Base-by-base conservation (phyloP, 768 basidiomycete genomes). In the Filobasidium floriforme region DNA sequence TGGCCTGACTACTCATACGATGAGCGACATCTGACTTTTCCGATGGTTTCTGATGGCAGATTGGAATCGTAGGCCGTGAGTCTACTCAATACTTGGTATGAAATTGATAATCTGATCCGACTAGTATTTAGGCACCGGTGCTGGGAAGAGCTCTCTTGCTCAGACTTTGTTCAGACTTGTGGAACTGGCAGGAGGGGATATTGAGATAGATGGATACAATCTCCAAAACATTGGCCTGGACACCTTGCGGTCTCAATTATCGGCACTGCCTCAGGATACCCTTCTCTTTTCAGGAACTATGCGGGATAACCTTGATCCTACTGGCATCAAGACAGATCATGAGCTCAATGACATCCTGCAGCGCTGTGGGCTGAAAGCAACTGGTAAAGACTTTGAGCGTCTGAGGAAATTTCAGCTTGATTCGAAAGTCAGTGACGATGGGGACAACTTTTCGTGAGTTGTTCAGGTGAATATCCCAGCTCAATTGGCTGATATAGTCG, bases 191-290 rank as follows among this genome's bases (percentile, higher is more conserved):
- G 73, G 77, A 0, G 89, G 89, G 0, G 74, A 72, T 22, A 85
- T 90, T 63, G 77, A 68, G 52, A 69, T 80, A 32, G 81, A 88
- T 70, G 75, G 74, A 1, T 14, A 67, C 37, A 66, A 85, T 84
- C 67, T 76, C 75, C 32, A 41, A 24, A 73, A 79, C 14, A 79
- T 88, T 26, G 86, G 85, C 0, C 79, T 89, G 9, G 82, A 84
- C 65, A 81, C 76, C 18, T 79, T 87, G 1, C 81, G 86, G 3
- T 76, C 77, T 28, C 80, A 82, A 19, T 75, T 89, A 2, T 84
- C 87, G 3, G 82, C 89, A 46, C 87, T 89, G 15, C 88, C 88
- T 0, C 88, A 88, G 75, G 85, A 87, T 52, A 80, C 79, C 19
- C 81, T 82, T 19, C 73, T 86, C 22, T 87, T 85, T 49, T 67